Percentiles rank a stretch among this genome's conserved stretches.
Evolutionary conservation across 805 yeast species (phyloP).

Genomic region (Ogataea allantospora): DNA sequence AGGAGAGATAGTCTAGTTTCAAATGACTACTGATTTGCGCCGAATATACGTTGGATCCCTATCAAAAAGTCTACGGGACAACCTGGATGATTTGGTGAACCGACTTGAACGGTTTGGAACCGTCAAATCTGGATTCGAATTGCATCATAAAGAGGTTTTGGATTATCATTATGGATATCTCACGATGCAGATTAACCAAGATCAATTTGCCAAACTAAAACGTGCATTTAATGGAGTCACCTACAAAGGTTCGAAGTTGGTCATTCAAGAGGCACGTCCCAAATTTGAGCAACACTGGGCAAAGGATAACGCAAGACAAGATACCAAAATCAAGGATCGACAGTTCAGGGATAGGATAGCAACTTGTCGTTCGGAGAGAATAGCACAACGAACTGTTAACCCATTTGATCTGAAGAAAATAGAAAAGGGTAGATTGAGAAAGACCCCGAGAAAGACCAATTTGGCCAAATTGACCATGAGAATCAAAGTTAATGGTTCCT

Average conservation of each 20-base stretch:
- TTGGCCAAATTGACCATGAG: slow-evolving; percentile 62
- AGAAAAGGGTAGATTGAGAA: slow-evolving; percentile 59
- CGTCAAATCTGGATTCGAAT: slow-evolving; percentile 44
- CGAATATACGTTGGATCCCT: slow-evolving; percentile 67
- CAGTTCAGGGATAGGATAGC: slow-evolving; percentile 36
- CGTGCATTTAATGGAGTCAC: slow-evolving; percentile 64
- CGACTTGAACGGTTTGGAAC: slow-evolving; percentile 67
- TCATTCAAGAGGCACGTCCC: slow-evolving; percentile 61
- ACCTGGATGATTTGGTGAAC: slow-evolving; percentile 43
- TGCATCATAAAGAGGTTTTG: slow-evolving; percentile 52
- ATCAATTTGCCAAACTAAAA: slow-evolving; percentile 48
- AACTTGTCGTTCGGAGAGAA: slow-evolving; percentile 37
- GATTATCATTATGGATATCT: slow-evolving; percentile 65
- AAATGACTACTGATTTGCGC: slow-evolving; percentile 1
- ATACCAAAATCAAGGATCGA: slow-evolving; percentile 28
- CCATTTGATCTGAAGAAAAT: slow-evolving; percentile 29
- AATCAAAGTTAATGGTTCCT: slow-evolving; percentile 53
- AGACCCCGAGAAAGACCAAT: slow-evolving; percentile 47
- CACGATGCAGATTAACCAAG: slow-evolving; percentile 51
- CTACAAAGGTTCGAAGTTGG: slow-evolving; percentile 70
- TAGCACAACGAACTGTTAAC: slow-evolving; percentile 43
- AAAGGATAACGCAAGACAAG: slow-evolving; percentile 44
- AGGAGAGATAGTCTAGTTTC: not conserved
- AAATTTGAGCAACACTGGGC: slow-evolving; percentile 47
- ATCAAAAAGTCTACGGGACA: slow-evolving; percentile 49